These are phyloP conservation scores for Ophiobolus disseminans DNA, from an alignment of 2,329 filamentous ascomycete species.

Conservation along the genomic window DNA sequence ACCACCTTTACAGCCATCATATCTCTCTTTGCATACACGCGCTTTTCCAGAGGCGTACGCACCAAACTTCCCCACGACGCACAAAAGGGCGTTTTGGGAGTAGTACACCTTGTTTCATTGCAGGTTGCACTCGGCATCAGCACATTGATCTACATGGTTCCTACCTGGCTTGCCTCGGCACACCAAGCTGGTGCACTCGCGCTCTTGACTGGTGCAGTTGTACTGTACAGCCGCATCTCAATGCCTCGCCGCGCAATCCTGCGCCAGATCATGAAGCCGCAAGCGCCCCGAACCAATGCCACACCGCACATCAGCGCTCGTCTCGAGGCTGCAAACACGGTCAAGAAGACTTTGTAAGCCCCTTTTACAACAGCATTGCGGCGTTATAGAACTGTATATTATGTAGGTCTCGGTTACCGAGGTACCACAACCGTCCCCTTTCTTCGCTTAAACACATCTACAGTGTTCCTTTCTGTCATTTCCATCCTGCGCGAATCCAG, in stretches of 20 bases:
- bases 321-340: conserved; percentile 24
- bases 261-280: conserved; percentile 37
- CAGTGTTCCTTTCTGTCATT: neutral
- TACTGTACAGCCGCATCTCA: conserved; percentile 69
- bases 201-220: conserved; percentile 79
- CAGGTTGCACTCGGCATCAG: conserved; percentile 88
- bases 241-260: conserved; percentile 43
- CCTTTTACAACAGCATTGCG: neutral
- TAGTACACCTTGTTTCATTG: conserved; percentile 81
- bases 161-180: conserved; percentile 82
- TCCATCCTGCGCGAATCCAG: neutral
- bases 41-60: conserved; percentile 71
- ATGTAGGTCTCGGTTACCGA: neutral
- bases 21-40: conserved; percentile 79
- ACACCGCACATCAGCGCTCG: conserved; percentile 30
- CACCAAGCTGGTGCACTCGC: conserved; percentile 92
- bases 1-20: conserved; percentile 86
- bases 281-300: conserved; percentile 18
- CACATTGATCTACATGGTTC: conserved; percentile 93
- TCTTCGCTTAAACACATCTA: neutral
- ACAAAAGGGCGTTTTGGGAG: conserved; percentile 76
- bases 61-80: conserved; percentile 62
- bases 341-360: conserved; percentile 23
- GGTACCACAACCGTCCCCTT: neutral
- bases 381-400: neutral